Percentiles rank a stretch among this genome's conserved stretches.
These are phyloP conservation scores for Austroboletus festivus DNA, from an alignment of 768 basidiomycete genomes.

Conservation along the genomic window DNA sequence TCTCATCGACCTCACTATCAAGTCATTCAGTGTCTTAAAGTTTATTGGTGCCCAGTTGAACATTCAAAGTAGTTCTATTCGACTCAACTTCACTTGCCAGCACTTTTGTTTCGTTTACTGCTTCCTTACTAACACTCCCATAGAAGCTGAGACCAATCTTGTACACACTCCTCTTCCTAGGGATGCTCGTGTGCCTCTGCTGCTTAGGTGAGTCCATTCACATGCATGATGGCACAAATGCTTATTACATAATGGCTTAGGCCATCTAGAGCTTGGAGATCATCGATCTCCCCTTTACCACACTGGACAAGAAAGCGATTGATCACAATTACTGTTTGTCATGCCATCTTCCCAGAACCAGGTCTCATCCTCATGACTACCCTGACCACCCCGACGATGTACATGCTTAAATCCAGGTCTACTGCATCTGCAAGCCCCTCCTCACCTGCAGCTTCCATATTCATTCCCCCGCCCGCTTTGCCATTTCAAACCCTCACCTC, in stretches of 20 bases:
- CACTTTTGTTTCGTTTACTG: background rate
- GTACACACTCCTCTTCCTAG: conserved; percentile 84
- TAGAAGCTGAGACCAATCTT: conserved; percentile 86
- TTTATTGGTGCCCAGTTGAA: too few relatives aligned
- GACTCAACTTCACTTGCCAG: too few relatives aligned
- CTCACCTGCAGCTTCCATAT: conserved; percentile 13
- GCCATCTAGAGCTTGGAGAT: conserved; percentile 77
- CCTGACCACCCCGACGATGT: conserved; percentile 89
- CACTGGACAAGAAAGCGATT: conserved; percentile 77
- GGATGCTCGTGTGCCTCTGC: conserved; percentile 76
- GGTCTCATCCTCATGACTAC: conserved; percentile 90
- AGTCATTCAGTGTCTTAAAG: too few relatives aligned
- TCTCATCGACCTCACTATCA: too few relatives aligned
- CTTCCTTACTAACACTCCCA: background rate
- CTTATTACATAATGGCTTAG: conserved; percentile 37
- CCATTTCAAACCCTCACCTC: conserved; percentile 29
- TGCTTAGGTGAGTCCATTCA: conserved; percentile 48
- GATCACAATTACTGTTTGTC: conserved; percentile 76
- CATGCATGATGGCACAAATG: background rate
- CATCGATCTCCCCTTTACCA: conserved; percentile 85
- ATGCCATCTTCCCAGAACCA: conserved; percentile 38
- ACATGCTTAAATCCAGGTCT: conserved; percentile 24
- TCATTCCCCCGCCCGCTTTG: conserved; percentile 34
- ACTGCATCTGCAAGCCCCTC: background rate
- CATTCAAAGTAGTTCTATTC: too few relatives aligned